Evolutionary conservation across 345 rosid genomes (phyloP), one percentile per base, ranked within the genome.

Genomic region (Adansonia digitata): DNA sequence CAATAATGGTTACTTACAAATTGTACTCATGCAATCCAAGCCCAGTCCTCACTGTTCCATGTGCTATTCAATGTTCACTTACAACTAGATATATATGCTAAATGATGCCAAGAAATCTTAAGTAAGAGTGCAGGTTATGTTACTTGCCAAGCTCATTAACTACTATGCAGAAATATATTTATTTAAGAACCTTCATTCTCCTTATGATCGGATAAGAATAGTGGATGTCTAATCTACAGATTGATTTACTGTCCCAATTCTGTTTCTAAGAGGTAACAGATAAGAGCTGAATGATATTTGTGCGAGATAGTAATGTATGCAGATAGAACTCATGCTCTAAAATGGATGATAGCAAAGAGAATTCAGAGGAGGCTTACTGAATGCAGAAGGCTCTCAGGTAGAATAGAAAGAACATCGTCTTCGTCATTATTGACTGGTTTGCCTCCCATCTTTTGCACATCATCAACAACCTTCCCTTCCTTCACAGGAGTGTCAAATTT

Each of bases 351-450:
- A 71, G 3, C 26, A 26, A 24, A 48, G 66, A 37, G 62, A 63
- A 73, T 35, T 49, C 35, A n/a, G 60, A 69, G 63, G 55, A 45
- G 52, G 72, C 91, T 85, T 85, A 90, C 98, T 80, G 94, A 82
- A 77, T 84, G 83, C 73, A 87, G 78, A 73, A 92, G 89, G 57
- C 72, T 75, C 63, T 76, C 82, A 8, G 93, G 87, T 65, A 94
- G 87, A 68, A 88, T 82, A 77, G 80, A 82, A 70, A 76, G 82
- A 71, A 80, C 67, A 34, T 84, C 88, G 73, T 87, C 90, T 46
- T 86, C 87, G 1, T 37, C 63, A 53, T 24, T 69, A 24, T 35
- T 10, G 51, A 52, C 81, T 62, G 74, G 75, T 52, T 1, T 69
- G 45, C 65, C 75, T 45, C 18, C 84, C 40, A 53, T 75, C 62